These are phyloP conservation scores for Glycine soja DNA, from an alignment of 306 rosid genomes.

Conservation along the genomic window DNA sequence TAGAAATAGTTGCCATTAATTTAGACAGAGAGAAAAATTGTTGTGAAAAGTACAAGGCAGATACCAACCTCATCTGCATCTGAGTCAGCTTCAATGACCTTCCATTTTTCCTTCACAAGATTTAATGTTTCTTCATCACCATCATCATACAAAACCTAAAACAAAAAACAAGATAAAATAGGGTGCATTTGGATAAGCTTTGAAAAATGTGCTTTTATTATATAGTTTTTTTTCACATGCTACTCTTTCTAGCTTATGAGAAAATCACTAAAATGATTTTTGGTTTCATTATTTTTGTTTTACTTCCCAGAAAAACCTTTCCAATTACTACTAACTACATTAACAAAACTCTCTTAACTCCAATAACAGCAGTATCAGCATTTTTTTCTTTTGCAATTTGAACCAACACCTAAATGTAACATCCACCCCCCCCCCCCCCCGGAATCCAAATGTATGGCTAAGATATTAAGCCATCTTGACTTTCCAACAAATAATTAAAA, in stretches of 20 bases:
- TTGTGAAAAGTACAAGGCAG: constrained; percentile 31
- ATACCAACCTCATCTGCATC: constrained; percentile 66
- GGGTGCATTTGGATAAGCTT: constrained; percentile 7
- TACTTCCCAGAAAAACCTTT: background rate
- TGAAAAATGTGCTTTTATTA: background rate
- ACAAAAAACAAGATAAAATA: constrained; percentile 22
- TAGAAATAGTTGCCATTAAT: constrained; percentile 34
- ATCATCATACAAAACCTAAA: constrained; percentile 76
- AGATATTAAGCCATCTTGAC: background rate
- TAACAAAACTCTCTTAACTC: too few relatives aligned
- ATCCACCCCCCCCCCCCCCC: too few relatives aligned
- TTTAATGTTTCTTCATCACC: constrained; percentile 76
- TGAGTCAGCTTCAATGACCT: constrained; percentile 52
- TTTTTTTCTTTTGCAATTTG: too few relatives aligned
- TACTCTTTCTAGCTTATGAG: background rate
- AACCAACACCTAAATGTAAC: too few relatives aligned
- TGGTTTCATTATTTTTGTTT: background rate
- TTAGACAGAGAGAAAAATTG: constrained; percentile 11
- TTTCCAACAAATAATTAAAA: background rate
- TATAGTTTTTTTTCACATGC: background rate
- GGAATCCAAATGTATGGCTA: too few relatives aligned
- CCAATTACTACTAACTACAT: background rate
- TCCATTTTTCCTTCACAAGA: constrained; percentile 70
- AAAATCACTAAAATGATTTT: background rate
- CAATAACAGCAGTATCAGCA: too few relatives aligned